These are phyloP conservation scores for Ambrosia artemisiifolia DNA, from an alignment of 129 eudicot species.

Conservation along the genomic window DNA sequence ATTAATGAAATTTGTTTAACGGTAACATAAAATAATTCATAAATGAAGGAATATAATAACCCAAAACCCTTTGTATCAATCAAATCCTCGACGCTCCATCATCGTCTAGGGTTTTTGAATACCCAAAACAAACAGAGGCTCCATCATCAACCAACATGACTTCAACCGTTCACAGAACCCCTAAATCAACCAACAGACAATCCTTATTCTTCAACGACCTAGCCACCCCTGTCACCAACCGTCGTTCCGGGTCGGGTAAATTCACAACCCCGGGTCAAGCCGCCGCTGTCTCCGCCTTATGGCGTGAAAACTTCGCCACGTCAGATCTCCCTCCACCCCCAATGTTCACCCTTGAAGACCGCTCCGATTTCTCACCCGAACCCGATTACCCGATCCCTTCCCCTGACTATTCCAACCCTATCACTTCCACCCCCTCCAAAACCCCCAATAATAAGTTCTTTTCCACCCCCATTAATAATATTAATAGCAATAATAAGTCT, in stretches of 20 bases:
- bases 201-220: slow-evolving; percentile 78
- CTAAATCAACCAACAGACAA: slow-evolving; percentile 67
- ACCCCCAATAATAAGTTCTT: slow-evolving; percentile 37
- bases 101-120: too few relatives aligned
- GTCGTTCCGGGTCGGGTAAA: slow-evolving; percentile 53
- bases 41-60: too few relatives aligned
- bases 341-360: slow-evolving; percentile 83
- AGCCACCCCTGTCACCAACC: slow-evolving; percentile 72
- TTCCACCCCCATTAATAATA: slow-evolving; percentile 3
- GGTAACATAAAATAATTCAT: too few relatives aligned
- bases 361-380: slow-evolving; percentile 83
- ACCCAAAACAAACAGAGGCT: too few relatives aligned
- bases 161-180: slow-evolving; percentile 56
- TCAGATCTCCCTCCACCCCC: slow-evolving; percentile 98
- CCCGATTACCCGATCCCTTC: slow-evolving; percentile 55
- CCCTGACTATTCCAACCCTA: slow-evolving; percentile 55
- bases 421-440: slow-evolving; percentile 58
- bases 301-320: slow-evolving; percentile 87
- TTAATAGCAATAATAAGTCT: not conserved
- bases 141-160: slow-evolving; percentile 35
- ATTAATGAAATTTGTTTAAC: too few relatives aligned
- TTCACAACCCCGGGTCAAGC: slow-evolving; percentile 91
- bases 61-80: too few relatives aligned
- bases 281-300: slow-evolving; percentile 93
- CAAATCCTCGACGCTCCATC: too few relatives aligned